Percentiles rank a stretch among this genome's conserved stretches.
These are phyloP conservation scores for Naganishia vaughanmartiniae DNA, from an alignment of 768 basidiomycete genomes.

Conservation along the genomic window DNA sequence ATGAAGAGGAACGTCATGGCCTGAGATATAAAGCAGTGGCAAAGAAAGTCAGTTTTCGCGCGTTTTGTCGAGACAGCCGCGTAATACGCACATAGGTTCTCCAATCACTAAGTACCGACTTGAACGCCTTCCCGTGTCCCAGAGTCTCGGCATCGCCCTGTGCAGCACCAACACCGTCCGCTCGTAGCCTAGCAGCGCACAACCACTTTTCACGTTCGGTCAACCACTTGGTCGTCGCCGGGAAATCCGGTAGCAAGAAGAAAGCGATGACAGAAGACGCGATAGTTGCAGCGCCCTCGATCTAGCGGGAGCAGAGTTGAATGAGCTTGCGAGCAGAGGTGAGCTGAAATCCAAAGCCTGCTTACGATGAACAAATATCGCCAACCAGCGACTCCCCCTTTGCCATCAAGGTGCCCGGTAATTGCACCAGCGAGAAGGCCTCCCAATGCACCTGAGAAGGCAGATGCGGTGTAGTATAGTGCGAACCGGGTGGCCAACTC, in stretches of 20 bases:
- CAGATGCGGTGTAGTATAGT: constrained; percentile 35
- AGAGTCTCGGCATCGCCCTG: constrained; percentile 36
- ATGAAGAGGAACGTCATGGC: constrained; percentile 44
- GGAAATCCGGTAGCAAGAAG: constrained; percentile 49
- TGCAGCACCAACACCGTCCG: constrained; percentile 47
- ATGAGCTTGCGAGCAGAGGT: not conserved
- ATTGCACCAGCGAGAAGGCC: constrained; percentile 31
- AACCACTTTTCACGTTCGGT: constrained; percentile 50
- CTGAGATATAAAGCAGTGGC: constrained; percentile 34
- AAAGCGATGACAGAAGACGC: not conserved
- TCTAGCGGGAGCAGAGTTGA: not conserved
- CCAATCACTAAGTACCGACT: constrained; percentile 29
- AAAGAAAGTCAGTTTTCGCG: not conserved
- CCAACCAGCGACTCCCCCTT: constrained; percentile 27
- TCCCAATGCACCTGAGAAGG: constrained; percentile 31
- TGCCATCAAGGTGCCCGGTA: constrained; percentile 20
- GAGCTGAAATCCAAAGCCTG: no score
- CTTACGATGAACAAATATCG: constrained; percentile 26
- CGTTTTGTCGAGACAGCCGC: not conserved
- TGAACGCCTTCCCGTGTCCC: constrained; percentile 43
- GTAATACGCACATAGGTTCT: constrained; percentile 26
- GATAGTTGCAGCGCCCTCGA: constrained; percentile 27
- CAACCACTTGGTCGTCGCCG: constrained; percentile 51
- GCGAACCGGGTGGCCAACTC: constrained; percentile 40
- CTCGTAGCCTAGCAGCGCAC: constrained; percentile 47